Base-by-base conservation (phyloP, 2,329 filamentous ascomycete species). In the Emericellopsis atlantica region DNA sequence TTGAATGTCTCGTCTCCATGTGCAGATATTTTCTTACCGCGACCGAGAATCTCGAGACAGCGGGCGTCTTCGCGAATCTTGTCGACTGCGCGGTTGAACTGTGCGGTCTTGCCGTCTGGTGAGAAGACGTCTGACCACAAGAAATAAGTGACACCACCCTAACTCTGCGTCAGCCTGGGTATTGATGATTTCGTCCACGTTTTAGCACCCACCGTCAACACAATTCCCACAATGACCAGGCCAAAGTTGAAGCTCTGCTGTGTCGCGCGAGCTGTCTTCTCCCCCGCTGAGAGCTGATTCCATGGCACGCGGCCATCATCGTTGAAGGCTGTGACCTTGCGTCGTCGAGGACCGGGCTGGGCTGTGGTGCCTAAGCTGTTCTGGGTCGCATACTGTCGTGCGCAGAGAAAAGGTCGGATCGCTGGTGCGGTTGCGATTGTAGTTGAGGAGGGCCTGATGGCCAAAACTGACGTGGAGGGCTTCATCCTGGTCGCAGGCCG, bases 161-260 rank as follows among this genome's bases (percentile, higher is more conserved):
- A 49, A 35, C 29, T n/a, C 15, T 35, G n/a, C 15, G 32, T 15
- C 11, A 33, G 18, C 18, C 18, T 21, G 18, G 12, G 7, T 12
- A 24, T 18, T 37, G 36, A 8, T 26, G n/a, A 21, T 39, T 31
- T 41, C 32, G n/a, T 23, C 6, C 7, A 5, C 32, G 18, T 15
- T 24, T 15, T 9, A n/a, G 12, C 16, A 51, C 71, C 46, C 69
- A 87, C 84, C 31, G 89, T 95, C 50, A 90, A 67, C 29, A 79
- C 72, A 10, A 89, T 62, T 22, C 90, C 90, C 7, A 81, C 67
- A 2, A 87, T 49, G 8, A 95, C 77, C 46, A 95, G 62, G 48
- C 81, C 72, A 48, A 95, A 78, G 61, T 96, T 95, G 66, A 94
- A 82, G 14, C 81, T 84, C 60, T 95, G 90, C 60, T 95, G 89